Percentiles rank a stretch among this genome's conserved stretches.
Conservation (phyloP, 108 stramenopile genomes). For the Seminavis robusta region DNA sequence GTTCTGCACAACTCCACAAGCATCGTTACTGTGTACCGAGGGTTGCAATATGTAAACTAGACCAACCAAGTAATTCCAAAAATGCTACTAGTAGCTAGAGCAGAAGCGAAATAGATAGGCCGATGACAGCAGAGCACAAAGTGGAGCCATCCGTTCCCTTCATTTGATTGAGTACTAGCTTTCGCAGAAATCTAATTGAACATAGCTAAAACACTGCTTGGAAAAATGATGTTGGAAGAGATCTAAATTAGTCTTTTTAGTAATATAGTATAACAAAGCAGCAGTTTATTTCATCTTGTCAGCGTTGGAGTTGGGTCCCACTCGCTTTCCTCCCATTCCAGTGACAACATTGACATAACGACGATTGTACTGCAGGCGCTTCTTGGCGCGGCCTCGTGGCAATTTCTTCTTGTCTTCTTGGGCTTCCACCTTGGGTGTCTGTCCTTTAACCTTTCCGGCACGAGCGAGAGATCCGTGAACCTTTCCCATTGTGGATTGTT, state of each 20-base stretch:
- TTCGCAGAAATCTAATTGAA: not conserved
- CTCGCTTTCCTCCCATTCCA: constrained; percentile 94
- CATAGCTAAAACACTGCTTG: too few species aligned
- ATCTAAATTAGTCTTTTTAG: not conserved
- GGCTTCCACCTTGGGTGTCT: constrained; percentile 97
- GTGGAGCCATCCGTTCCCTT: too few species aligned
- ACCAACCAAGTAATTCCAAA: too few species aligned
- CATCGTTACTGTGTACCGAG: too few species aligned
- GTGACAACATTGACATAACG: constrained; percentile 99
- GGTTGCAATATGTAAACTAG: too few species aligned
- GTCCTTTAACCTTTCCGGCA: constrained; percentile 99
- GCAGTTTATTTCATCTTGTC: constrained; percentile 93
- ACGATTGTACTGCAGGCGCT: constrained; percentile 99
- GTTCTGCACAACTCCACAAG: too few species aligned
- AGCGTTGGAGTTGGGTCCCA: constrained; percentile 98
- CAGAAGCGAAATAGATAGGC: too few species aligned
- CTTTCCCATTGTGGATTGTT: constrained; percentile 85
- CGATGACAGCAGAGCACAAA: too few species aligned
- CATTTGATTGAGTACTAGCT: too few species aligned
- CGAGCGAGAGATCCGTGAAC: constrained; percentile 99
- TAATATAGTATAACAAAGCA: too few species aligned
- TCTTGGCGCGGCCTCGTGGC: constrained; percentile 99
- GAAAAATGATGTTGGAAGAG: not conserved
- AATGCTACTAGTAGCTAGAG: too few species aligned
- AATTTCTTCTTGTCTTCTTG: constrained; percentile 95